phyloP scores from a whole-genome alignment of 169 alveolate genomes.

The Eimeria falciformis region DNA sequence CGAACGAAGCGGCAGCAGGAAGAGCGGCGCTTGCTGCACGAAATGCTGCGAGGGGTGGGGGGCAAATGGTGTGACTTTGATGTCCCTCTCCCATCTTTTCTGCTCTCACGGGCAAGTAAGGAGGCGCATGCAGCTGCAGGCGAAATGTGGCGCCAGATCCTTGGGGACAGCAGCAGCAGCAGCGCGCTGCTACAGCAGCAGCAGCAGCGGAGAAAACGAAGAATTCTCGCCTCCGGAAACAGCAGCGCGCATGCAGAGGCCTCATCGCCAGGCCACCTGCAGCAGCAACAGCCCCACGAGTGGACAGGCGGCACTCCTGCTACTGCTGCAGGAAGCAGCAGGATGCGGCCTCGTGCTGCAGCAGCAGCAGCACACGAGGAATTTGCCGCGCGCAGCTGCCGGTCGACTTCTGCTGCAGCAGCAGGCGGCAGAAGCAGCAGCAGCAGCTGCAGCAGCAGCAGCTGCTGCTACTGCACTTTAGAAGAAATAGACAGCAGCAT shows the following conservation, averaged over 20 bases:
- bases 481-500: neutral
- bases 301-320: neutral
- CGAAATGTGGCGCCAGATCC: neutral
- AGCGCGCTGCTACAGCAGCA: constrained; percentile 22
- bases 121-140: constrained; percentile 52
- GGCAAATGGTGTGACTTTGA: neutral
- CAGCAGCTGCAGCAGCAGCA: constrained; percentile 47
- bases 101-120: neutral
- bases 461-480: constrained; percentile 27
- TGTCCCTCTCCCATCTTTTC: neutral
- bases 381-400: neutral
- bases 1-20: constrained; percentile 12
- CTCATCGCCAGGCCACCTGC: too few relatives aligned
- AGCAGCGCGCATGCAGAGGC: constrained; percentile 3
- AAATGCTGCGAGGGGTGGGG: constrained; percentile 26
- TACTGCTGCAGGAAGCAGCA: constrained; percentile 15
- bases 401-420: neutral
- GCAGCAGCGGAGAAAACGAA: neutral
- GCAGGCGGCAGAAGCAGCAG: constrained; percentile 48
- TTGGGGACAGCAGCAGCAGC: constrained; percentile 1
- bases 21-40: constrained; percentile 26
- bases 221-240: neutral
- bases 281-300: neutral
- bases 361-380: constrained; percentile 17
- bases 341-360: neutral